Base-by-base conservation (phyloP, 1,139 yeast genomes). In the Lodderomyces beijingensis region DNA sequence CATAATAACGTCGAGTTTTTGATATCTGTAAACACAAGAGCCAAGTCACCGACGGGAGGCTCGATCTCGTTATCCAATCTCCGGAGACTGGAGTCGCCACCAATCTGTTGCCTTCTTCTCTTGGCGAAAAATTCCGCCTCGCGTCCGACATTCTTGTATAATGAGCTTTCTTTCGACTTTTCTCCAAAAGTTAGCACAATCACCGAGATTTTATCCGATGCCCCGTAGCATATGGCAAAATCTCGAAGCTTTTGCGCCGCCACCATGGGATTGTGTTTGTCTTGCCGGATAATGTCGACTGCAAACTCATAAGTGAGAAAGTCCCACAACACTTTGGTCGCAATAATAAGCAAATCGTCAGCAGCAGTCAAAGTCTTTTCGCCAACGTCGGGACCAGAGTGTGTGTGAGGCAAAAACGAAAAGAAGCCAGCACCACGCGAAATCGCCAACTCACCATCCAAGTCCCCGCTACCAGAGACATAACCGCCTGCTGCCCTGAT, bases 1-100 rank as follows among this genome's bases (percentile, higher is more conserved):
- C 99, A 91, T 36, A 91, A 62, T 34, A 82, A 63, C 0, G 99
- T 91, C 1, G 97, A 89, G 53, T 85, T 89, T 52, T 91, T 89
- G 49, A 91, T 93, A 74, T 91, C 99, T 0, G 99, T 91, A 56
- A 93, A 91, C 1, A 89, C 96, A 74, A 91, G 81, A 0, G 98
- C 96, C 35, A 91, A 67, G 35, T 86, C 88, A 2, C 97, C 97
- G 5, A 83, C 80, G 2, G 99, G 99, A 2, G 99, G 96, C 11
- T 84, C 82, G 38, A 91, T 91, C 54, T 91, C 98, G 31, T 86
- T 89, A 37, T 89, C 95, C 35, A 88, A 65, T 49, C 95, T 74
- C 46, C 96, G 79, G 45, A 89, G 66, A 4, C 79, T 73, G 0
- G 94, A 74, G 55, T 89, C 97, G 32, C 87, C 95, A 0, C 81